Evolutionary conservation across 129 eudicot species (phyloP), one percentile per base, ranked within the genome.

Genomic region (Artemisia annua): DNA sequence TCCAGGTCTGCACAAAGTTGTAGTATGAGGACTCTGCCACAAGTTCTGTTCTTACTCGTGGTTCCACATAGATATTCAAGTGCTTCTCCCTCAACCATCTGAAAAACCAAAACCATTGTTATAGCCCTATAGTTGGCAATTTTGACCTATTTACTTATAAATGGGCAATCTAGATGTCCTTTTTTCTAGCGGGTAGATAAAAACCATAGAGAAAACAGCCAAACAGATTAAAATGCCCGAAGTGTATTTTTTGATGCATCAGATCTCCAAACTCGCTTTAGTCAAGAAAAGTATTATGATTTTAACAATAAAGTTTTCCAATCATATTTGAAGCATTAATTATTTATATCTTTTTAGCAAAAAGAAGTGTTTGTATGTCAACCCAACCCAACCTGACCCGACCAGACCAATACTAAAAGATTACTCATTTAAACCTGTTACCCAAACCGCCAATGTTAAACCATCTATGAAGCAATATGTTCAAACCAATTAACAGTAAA

Each of bases 61-160:
- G 97, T 78, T 95, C 97, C 64, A 86, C 97, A 67, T 82, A 74
- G 14, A 95, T 76, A 52, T 85, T 83, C 44, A 90, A 74, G 39
- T 80, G 85, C 78, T 78, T 84, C 66, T 88, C 88, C 73, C 64
- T 95, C 79, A 90, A 79, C 99, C 99, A 95, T 80, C 99, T 88
- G 74, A 75, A 54, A 35, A 32, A n/a, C n/a, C 26, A 49, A 60
- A 7, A 59, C 30, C 14, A 48, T 6, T 9, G 50, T 61, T 50
- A 50, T 35, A 35, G 43, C 5, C 43, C 5, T 35, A 35, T 3
- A 48, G 26, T 32, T 46, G 13, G 26, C 14, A 48, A 3, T 35
- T 15, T 63, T 0, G 55, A 46, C 35, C 53, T 44, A 66, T 43
- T 44, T 66, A 66, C 70, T 66, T 66, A 18, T 44, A 28, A 66